These are phyloP conservation scores for Escovopsis weberi DNA, from an alignment of 2,329 filamentous ascomycete species.

Conservation along the genomic window DNA sequence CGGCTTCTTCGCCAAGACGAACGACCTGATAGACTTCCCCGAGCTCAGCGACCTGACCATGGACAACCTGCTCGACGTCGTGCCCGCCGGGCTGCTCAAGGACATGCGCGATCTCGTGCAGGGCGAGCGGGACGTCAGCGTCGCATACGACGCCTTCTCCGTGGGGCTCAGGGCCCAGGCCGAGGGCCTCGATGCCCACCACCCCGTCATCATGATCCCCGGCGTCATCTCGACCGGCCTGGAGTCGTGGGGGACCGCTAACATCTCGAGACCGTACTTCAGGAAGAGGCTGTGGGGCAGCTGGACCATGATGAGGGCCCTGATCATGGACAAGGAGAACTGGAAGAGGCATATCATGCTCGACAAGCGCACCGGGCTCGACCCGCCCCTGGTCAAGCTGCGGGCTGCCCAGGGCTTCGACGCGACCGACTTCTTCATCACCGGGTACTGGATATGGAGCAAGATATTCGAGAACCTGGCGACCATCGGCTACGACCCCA, in stretches of 20 bases:
- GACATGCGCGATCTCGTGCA: slow-evolving; percentile 80
- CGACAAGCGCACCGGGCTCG: slow-evolving; percentile 78
- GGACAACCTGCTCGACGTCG: slow-evolving; percentile 71
- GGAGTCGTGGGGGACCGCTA: slow-evolving; percentile 89
- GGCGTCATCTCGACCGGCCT: slow-evolving; percentile 95
- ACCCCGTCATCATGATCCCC: slow-evolving; percentile 93
- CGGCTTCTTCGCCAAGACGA: slow-evolving; percentile 76
- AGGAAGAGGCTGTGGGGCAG: slow-evolving; percentile 91
- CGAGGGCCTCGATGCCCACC: slow-evolving; percentile 67
- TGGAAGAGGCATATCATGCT: slow-evolving; percentile 98
- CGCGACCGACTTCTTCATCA: slow-evolving; percentile 88
- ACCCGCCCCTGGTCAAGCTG: slow-evolving; percentile 80
- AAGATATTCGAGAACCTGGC: slow-evolving; percentile 97
- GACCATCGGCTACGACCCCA: slow-evolving; percentile 88
- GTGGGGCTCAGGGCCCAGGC: slow-evolving; percentile 71
- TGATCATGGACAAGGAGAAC: slow-evolving; percentile 80
- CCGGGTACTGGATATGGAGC: slow-evolving; percentile 96
- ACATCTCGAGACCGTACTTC: slow-evolving; percentile 78
- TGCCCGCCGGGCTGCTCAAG: slow-evolving; percentile 71
- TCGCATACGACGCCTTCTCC: slow-evolving; percentile 73
- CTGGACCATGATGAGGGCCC: slow-evolving; percentile 96
- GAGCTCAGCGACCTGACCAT: slow-evolving; percentile 61
- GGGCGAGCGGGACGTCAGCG: slow-evolving; percentile 66
- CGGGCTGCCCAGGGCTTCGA: slow-evolving; percentile 93
- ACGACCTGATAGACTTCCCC: slow-evolving; percentile 74